Base-by-base conservation (phyloP, 768 basidiomycete genomes). In the Lyophyllum semitale region DNA sequence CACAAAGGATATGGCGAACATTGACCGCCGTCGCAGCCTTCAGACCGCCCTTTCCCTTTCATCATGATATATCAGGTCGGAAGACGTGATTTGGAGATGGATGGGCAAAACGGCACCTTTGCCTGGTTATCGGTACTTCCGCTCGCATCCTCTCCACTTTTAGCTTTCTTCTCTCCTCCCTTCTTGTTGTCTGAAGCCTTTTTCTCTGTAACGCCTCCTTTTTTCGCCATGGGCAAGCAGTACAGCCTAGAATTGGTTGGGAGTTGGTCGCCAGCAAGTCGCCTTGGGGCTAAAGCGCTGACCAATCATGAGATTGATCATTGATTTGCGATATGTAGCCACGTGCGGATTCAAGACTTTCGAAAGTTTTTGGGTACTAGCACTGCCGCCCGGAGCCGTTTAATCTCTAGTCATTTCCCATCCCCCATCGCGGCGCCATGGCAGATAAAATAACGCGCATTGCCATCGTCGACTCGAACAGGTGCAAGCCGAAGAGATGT, bases 381-480 rank as follows among this genome's bases (percentile, higher is more conserved):
- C n/a, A n/a, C n/a, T n/a, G n/a, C n/a, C n/a, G 44, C 41, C 43
- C 30, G 37, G 32, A 51, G 40, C 41, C 43, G 37, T 46, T 44
- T 49, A 37, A 35, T 46, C 63, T 58, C 55, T 57, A 48, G 53
- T 41, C 54, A 41, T 64, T 65, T 51, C 51, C 51, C 52, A 50
- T 48, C 26, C 45, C 52, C 55, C 48, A 48, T 51, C 54, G 33
- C 55, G 47, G 37, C 48, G 53, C 49, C 58, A 92, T 94, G 93
- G 80, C 88, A 33, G 96, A 97, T 78, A 96, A 95, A 73, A 95
- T 98, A 64, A 99, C 97, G 50, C 89, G 97, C 81, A 95, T 98
- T 66, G 96, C 96, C 58, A 95, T 98, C 66, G 91, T 93, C 61
- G 91, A 94, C 70, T 63, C 89, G 8, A 94, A 95, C 78, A 83